phyloP scores from a whole-genome alignment of 257 asterid species.

The Salvia rosmarinus region DNA sequence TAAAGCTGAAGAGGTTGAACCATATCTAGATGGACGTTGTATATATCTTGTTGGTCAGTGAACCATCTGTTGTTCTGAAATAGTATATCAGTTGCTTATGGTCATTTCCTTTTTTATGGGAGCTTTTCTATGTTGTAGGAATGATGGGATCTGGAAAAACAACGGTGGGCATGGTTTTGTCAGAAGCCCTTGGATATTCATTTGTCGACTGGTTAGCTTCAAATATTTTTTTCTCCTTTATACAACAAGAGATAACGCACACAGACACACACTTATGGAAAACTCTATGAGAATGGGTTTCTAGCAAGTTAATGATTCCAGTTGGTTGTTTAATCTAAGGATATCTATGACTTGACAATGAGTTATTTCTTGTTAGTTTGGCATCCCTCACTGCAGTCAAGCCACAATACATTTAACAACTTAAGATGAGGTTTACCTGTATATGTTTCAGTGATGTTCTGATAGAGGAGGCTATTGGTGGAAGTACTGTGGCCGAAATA shows the following conservation, averaged over 20 bases:
- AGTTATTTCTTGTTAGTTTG: no score
- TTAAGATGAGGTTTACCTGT: no score
- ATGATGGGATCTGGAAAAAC: slow-evolving; percentile 99
- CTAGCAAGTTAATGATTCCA: not conserved
- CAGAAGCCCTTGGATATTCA: slow-evolving; percentile 79
- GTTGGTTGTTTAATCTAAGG: not conserved
- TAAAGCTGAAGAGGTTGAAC: slow-evolving; percentile 66
- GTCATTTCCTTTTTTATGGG: slow-evolving; percentile 13
- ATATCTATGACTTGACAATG: not conserved
- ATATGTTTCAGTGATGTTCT: slow-evolving; percentile 65
- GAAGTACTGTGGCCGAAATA: slow-evolving; percentile 69
- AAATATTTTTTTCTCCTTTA: slow-evolving; percentile 28
- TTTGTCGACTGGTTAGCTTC: slow-evolving; percentile 81
- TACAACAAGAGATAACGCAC: not conserved
- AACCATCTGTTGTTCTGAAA: slow-evolving; percentile 15
- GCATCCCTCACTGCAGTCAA: no score
- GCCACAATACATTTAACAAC: no score
- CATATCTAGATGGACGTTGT: slow-evolving; percentile 71
- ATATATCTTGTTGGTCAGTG: slow-evolving; percentile 88
- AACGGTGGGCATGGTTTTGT: slow-evolving; percentile 82
- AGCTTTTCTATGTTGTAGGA: slow-evolving; percentile 49
- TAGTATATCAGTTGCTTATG: not conserved
- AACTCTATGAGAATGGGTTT: slow-evolving; percentile 3
- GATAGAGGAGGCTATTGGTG: slow-evolving; percentile 77
- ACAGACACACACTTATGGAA: not conserved